phyloP scores from a whole-genome alignment of 2,329 filamentous ascomycete genomes.

The Colletotrichum musae region DNA sequence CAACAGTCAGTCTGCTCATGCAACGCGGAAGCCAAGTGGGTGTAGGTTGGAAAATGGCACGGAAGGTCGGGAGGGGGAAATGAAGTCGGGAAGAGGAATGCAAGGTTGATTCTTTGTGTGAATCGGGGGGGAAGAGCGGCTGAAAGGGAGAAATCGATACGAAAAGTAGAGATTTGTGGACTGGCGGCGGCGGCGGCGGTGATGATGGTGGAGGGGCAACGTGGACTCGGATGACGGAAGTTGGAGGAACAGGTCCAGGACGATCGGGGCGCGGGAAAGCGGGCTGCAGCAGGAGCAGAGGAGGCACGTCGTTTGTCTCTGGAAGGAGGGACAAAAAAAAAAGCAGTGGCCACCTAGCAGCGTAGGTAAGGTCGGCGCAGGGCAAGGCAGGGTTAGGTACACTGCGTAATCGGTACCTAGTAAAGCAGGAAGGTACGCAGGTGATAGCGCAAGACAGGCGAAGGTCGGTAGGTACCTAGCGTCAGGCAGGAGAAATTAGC shows the following conservation, averaged over 20 bases:
- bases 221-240: constrained; percentile 41
- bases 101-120: constrained; percentile 34
- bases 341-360: too few species aligned
- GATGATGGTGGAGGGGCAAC: constrained; percentile 39
- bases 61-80: neutral
- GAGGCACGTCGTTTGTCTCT: constrained; percentile 21
- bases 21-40: constrained; percentile 2
- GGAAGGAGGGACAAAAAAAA: neutral
- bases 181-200: constrained; percentile 18
- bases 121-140: constrained; percentile 17
- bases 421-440: neutral
- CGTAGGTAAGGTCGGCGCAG: neutral
- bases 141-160: constrained; percentile 36
- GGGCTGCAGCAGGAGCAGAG: constrained; percentile 15
- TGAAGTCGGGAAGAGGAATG: constrained; percentile 8
- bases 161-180: constrained; percentile 36
- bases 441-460: constrained; percentile 8
- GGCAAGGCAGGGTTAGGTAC: neutral
- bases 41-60: constrained; percentile 12
- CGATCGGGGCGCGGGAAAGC: constrained; percentile 33
- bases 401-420: too few species aligned
- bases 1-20: constrained; percentile 17
- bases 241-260: constrained; percentile 31
- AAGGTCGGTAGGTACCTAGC: neutral
- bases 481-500: neutral